Percentiles rank a stretch among this genome's conserved stretches.
These are phyloP conservation scores for Pyrenophora seminiperda DNA, from an alignment of 2,329 filamentous ascomycete genomes.

Conservation along the genomic window DNA sequence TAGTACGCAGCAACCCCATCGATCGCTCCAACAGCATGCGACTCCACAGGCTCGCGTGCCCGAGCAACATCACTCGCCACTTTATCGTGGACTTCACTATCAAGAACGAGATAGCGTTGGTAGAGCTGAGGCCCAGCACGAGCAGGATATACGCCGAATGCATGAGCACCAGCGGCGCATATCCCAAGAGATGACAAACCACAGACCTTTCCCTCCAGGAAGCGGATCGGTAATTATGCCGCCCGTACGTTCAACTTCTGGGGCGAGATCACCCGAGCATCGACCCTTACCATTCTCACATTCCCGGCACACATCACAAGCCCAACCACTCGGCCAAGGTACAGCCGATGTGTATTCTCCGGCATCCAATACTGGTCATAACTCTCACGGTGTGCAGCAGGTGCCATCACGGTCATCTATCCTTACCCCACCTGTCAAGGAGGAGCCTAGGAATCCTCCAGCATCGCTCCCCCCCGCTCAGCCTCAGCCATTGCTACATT, in stretches of 20 bases:
- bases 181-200: constrained; percentile 39
- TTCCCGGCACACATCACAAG: constrained; percentile 33
- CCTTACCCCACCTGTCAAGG: constrained; percentile 42
- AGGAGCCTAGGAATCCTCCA: constrained; percentile 40
- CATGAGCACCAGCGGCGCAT: constrained; percentile 39
- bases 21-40: constrained; percentile 36
- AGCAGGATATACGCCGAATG: constrained; percentile 38
- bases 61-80: constrained; percentile 35
- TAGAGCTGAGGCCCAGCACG: constrained; percentile 37
- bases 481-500: constrained; percentile 25
- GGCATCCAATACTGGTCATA: constrained; percentile 21
- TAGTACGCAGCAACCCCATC: constrained; percentile 24
- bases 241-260: constrained; percentile 34
- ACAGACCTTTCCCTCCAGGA: constrained; percentile 31
- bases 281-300: constrained; percentile 38
- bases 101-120: constrained; percentile 35
- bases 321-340: constrained; percentile 30
- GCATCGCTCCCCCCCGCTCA: constrained; percentile 27
- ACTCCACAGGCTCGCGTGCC: constrained; percentile 32
- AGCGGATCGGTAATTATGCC: constrained; percentile 27
- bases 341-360: constrained; percentile 30
- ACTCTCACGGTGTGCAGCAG: constrained; percentile 20
- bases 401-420: constrained; percentile 31
- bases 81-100: constrained; percentile 31
- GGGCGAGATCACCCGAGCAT: constrained; percentile 39